Evolutionary conservation across 2,329 filamentous ascomycete species (phyloP), one percentile per base, ranked within the genome.

Genomic region (Verticillium zaregamsianum): DNA sequence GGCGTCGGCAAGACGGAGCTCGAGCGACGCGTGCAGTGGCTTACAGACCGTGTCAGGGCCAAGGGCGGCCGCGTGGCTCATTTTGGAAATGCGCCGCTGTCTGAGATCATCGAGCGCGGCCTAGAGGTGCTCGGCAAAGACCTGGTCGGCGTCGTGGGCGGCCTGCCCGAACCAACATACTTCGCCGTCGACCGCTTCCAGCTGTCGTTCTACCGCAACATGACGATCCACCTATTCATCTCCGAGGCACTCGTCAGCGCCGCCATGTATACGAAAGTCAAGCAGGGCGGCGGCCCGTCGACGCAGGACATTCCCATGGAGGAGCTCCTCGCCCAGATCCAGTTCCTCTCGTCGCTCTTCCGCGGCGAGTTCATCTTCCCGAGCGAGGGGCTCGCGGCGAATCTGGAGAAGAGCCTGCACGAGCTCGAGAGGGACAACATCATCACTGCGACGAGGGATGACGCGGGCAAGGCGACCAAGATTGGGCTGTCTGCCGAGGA

Each of bases 191-290:
- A 99, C 74, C 86, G 93, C 59, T 99, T 99, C 79, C 95, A 99
- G 72, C 84, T 99, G 11, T 97, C 93, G 0, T 99, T 99, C 76
- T 99, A 99, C 77, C 89, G 95, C 59, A 99, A 99, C 76, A 98
- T 98, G 95, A 97, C 94, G 0, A 99, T 99, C 64, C 95, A 99
- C 72, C 84, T 99, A 5, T 99, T 99, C 74, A 95, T 99, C 62
- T 90, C 92, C 2, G 93, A 98, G 73, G 91, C 94, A 0, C 81
- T 99, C 5, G 92, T 98, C 25, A 95, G 92, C 64, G 92, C 89
- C 5, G 91, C 91, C 32, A 89, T 99, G 82, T 99, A 99, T 74
- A 95, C 89, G 0, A 86, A 87, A 55, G 90, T 98, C 60, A 99
- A 99, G 75, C 87, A 88, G 65, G 95, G 95, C 17, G 94, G 94